Evolutionary conservation across 2,329 filamentous ascomycete genomes (phyloP).

Genomic region (Fusarium coffeatum): DNA sequence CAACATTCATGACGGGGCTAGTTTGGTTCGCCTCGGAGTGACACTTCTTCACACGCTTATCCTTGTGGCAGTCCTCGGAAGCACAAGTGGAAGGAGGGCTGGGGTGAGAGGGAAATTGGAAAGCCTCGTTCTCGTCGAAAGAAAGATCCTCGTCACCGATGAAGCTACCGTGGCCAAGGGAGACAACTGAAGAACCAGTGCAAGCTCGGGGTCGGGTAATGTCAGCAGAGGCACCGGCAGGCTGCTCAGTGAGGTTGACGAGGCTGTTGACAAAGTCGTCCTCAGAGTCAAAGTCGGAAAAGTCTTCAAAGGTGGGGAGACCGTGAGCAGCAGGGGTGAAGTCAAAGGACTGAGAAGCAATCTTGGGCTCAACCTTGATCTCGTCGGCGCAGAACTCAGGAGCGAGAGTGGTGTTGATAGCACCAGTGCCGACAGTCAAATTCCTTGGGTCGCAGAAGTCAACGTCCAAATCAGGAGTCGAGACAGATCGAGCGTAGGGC

Average conservation of each 20-base stretch:
- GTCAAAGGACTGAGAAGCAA: constrained; percentile 61
- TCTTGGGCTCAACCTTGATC: constrained; percentile 63
- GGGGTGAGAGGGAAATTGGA: constrained; percentile 71
- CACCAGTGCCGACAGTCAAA: constrained; percentile 75
- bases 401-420: constrained; percentile 61
- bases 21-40: constrained; percentile 58
- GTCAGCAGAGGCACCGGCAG: constrained; percentile 59
- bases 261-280: constrained; percentile 82
- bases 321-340: constrained; percentile 65
- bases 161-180: constrained; percentile 81
- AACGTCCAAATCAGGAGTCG: constrained; percentile 74
- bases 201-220: constrained; percentile 75
- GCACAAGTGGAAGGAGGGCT: constrained; percentile 59
- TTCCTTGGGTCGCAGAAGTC: constrained; percentile 94
- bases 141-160: constrained; percentile 81
- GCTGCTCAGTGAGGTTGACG: constrained; percentile 68
- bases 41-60: constrained; percentile 68
- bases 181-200: constrained; percentile 75
- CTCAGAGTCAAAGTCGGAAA: constrained; percentile 91
- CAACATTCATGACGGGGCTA: constrained; percentile 58
- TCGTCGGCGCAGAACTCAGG: constrained; percentile 77
- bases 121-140: constrained; percentile 74
- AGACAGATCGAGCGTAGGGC: constrained; percentile 76
- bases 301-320: constrained; percentile 82
- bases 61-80: constrained; percentile 63